Conservation (phyloP, 345 rosid genomes). For the Eucalyptus tenuipes region DNA sequence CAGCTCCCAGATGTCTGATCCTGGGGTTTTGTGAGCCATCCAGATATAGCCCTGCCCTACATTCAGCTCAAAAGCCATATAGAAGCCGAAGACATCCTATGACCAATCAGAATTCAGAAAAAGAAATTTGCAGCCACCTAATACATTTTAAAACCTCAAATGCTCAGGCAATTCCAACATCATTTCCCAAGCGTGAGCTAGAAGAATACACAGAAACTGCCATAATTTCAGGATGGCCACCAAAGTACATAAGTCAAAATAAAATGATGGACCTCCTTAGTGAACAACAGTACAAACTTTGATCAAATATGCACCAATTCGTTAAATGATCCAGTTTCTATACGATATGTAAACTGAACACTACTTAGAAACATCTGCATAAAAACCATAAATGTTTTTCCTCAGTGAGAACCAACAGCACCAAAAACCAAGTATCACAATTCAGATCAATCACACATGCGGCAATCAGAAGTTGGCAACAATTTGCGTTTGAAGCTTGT, state of each 20-base stretch:
- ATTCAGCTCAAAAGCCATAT: not conserved
- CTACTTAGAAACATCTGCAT: not conserved
- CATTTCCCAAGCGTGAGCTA: not conserved
- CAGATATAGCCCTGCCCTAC: constrained; percentile 84
- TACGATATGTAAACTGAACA: not conserved
- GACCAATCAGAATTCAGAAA: not conserved
- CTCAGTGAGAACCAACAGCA: not conserved
- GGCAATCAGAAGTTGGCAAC: not conserved
- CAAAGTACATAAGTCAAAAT: not conserved
- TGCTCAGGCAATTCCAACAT: not conserved
- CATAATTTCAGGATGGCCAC: not conserved
- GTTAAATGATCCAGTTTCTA: not conserved
- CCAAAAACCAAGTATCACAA: not conserved
- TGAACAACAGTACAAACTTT: not conserved
- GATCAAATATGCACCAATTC: not conserved
- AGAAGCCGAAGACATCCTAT: not conserved
- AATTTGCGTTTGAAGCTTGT: not conserved
- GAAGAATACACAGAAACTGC: not conserved
- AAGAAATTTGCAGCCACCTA: not conserved
- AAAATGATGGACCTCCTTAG: not conserved
- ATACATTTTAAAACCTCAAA: not conserved
- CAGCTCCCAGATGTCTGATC: constrained; percentile 54
- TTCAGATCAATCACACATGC: not conserved
- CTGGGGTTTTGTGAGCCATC: constrained; percentile 59
- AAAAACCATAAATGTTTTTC: not conserved